These are phyloP conservation scores for Magnolia sinica DNA, from an alignment of 164 flowering plant genomes.

Conservation along the genomic window DNA sequence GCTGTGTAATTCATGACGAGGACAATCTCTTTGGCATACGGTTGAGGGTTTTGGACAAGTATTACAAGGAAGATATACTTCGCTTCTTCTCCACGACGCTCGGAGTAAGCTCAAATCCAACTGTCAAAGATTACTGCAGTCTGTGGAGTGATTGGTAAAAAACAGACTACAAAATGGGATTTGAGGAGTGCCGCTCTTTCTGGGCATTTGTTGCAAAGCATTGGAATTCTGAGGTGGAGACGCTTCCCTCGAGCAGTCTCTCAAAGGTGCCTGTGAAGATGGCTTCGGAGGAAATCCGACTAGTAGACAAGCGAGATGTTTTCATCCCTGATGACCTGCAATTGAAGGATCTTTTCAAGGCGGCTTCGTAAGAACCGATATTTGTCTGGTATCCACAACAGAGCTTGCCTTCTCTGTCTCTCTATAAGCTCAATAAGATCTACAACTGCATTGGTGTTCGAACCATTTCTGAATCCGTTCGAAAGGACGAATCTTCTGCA, in stretches of 20 bases:
- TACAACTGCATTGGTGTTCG: conserved; percentile 48
- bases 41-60: too few relatives aligned
- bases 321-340: conserved; percentile 64
- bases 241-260: conserved; percentile 24
- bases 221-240: conserved; percentile 26
- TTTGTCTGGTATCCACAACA: conserved; percentile 63
- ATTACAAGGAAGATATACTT: too few relatives aligned
- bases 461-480: conserved; percentile 44
- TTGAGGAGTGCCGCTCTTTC: conserved; percentile 47
- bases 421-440: conserved; percentile 32
- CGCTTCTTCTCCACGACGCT: conserved; percentile 28
- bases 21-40: too few relatives aligned
- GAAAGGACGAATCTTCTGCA: conserved; percentile 25
- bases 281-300: conserved; percentile 20
- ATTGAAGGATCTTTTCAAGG: conserved; percentile 45
- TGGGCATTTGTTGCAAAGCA: conserved; percentile 40
- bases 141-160: conserved; percentile 65
- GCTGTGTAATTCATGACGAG: too few relatives aligned
- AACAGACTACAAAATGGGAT: conserved; percentile 23
- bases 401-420: conserved; percentile 30
- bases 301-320: conserved; percentile 42
- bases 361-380: conserved; percentile 30
- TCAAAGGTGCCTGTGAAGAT: conserved; percentile 44
- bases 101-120: conserved; percentile 39
- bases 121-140: conserved; percentile 39